Percentiles rank a stretch among this genome's conserved stretches.
Conservation (phyloP, 257 asterid species). For the Agastache rugosa region DNA sequence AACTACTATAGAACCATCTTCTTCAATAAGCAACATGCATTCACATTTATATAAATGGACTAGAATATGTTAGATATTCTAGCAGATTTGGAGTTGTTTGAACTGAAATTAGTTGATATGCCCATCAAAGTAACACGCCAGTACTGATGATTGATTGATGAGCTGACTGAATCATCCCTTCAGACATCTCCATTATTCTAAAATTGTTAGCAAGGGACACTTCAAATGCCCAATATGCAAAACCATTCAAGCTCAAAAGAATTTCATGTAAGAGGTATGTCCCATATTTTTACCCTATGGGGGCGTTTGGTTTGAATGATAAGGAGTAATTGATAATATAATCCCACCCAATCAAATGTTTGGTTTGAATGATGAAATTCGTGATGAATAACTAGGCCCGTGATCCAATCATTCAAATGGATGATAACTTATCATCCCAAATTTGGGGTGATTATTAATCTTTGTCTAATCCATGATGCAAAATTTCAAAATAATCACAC, state of each 20-base stretch:
- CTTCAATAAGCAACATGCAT: neutral
- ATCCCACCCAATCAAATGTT: too few species aligned
- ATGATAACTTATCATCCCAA: too few species aligned
- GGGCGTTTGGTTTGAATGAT: too few species aligned
- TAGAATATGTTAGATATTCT: neutral
- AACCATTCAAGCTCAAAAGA: slow-evolving; percentile 17
- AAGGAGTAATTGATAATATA: too few species aligned
- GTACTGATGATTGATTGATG: neutral
- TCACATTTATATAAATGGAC: neutral
- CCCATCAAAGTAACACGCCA: neutral
- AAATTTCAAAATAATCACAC: too few species aligned
- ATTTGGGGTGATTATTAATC: too few species aligned
- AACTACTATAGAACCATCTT: neutral
- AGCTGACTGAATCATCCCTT: neutral
- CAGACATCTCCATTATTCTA: neutral
- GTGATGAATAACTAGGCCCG: too few species aligned
- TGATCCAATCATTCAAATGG: too few species aligned
- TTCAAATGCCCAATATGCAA: slow-evolving; percentile 8
- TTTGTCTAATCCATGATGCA: too few species aligned
- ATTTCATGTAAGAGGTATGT: neutral
- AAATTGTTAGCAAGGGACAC: neutral
- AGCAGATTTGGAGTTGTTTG: neutral
- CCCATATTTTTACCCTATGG: neutral
- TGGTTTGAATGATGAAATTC: too few species aligned
- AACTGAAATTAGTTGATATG: neutral